Evolutionary conservation across 1,284 basidiomycete species (phyloP).

Genomic region (Fomitopsis pinicola): DNA sequence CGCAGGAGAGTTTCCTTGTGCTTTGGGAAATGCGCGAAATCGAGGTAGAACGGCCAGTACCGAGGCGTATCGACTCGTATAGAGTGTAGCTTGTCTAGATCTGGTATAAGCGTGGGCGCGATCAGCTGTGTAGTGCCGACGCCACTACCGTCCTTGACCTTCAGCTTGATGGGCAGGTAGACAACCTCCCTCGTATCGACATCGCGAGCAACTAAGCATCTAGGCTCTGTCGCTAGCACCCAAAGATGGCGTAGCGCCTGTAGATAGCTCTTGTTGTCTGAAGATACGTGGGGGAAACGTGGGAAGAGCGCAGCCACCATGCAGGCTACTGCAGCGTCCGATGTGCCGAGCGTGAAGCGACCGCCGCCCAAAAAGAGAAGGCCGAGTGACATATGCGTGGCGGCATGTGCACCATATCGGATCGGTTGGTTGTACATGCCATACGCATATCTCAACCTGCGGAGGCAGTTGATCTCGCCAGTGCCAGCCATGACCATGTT

Average conservation of each 20-base stretch:
- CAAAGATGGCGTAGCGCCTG: slow-evolving; percentile 95
- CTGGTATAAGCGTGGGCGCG: slow-evolving; percentile 88
- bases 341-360: slow-evolving; percentile 88
- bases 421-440: slow-evolving; percentile 83
- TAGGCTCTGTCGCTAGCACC: slow-evolving; percentile 92
- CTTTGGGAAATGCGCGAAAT: slow-evolving; percentile 62
- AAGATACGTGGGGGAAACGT: slow-evolving; percentile 71
- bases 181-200: slow-evolving; percentile 88
- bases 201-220: slow-evolving; percentile 88
- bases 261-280: slow-evolving; percentile 88
- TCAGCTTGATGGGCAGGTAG: slow-evolving; percentile 87
- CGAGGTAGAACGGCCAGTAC: slow-evolving; percentile 90
- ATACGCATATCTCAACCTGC: slow-evolving; percentile 86
- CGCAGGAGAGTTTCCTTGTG: slow-evolving; percentile 69
- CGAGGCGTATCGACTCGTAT: slow-evolving; percentile 88
- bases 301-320: slow-evolving; percentile 92
- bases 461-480: slow-evolving; percentile 87
- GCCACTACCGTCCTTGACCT: slow-evolving; percentile 59
- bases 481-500: slow-evolving; percentile 96
- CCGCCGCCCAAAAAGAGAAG: slow-evolving; percentile 94
- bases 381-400: slow-evolving; percentile 89
- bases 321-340: slow-evolving; percentile 86
- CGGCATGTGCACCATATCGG: slow-evolving; percentile 88
- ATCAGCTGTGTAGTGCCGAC: slow-evolving; percentile 71
- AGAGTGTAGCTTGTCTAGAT: slow-evolving; percentile 73